Evolutionary conservation across 192 early-diverging fungal species (phyloP), one percentile per base, ranked within the genome.

Genomic region (Backusella liffmaniae): DNA sequence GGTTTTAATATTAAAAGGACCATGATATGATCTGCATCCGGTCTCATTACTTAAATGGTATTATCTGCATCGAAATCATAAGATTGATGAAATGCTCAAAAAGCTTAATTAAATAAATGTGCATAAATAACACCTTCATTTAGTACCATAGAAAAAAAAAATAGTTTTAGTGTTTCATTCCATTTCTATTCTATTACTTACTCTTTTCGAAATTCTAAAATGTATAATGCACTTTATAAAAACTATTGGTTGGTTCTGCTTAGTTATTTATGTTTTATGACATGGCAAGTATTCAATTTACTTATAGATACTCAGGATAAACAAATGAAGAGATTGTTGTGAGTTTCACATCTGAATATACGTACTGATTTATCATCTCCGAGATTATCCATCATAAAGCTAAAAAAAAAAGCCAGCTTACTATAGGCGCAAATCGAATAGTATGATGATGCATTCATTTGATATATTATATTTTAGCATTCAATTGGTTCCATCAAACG

Each of bases 71-170:
- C 26, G 23, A 29, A 59, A 62, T 62, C 56, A 62, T 62, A 62
- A 29, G 56, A 62, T 62, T 62, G 26, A 62, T 62, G 56, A 62
- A 62, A 29, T 23, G 26, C 56, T 62, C 56, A 62, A 62, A 49
- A 62, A 62, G 56, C 56, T 62, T 62, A 62, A 62, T 62, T 62
- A 62, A 62, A 62, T 62, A 62, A 62, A 10, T 62, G 56, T 62
- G 56, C 56, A 62, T 59, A 59, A 59, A 59, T 59, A 59, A 59
- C 56, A 59, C 15, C 0, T 59, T 59, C 56, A 26, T 23, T 12
- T 10, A 26, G 26, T 10, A 12, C 56, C 56, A 26, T 59, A 59
- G 9, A 26, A 62, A 13, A 59, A 56, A 23, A 59, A 59, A 59
- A n/a, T n/a, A 26, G 3, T 10, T 59, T 59, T 23, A 12, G 53